phyloP scores from a whole-genome alignment of 176 grass and related monocot genomes.

The Zoysia pacifica region DNA sequence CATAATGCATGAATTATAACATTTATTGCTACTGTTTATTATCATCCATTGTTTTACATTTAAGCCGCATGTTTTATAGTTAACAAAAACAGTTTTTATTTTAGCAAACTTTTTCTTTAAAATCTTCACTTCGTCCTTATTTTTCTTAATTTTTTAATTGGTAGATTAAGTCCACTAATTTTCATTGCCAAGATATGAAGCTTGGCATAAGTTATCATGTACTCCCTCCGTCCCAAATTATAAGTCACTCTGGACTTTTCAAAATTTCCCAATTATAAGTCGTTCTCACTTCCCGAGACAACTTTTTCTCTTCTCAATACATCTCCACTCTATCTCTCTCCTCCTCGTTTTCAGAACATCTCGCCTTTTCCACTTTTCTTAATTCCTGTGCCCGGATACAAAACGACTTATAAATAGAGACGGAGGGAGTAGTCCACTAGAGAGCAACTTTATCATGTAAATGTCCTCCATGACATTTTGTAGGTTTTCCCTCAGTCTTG shows the following conservation, averaged over 20 bases:
- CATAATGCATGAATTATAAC: neutral
- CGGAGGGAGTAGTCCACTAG: neutral
- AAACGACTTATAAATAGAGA: no score
- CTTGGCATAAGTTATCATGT: constrained; percentile 29
- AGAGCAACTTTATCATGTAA: constrained; percentile 22
- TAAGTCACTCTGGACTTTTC: no score
- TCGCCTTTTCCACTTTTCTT: no score
- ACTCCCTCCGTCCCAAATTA: no score
- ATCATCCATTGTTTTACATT: constrained; percentile 4
- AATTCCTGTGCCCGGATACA: no score
- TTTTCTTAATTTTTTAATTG: constrained; percentile 12
- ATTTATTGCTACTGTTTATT: neutral
- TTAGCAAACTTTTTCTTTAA: neutral
- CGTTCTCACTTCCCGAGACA: no score
- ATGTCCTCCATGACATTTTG: neutral
- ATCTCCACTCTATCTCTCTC: no score
- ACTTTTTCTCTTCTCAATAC: no score
- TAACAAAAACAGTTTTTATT: neutral
- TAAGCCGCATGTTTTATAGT: constrained; percentile 12
- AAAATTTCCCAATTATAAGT: no score
- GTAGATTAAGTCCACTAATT: constrained; percentile 26
- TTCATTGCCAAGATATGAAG: constrained; percentile 34
- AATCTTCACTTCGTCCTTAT: neutral
- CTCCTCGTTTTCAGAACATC: no score
- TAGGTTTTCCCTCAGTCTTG: neutral